Evolutionary conservation across 2,329 filamentous ascomycete species (phyloP).

Genomic region (Colletotrichum higginsianum): DNA sequence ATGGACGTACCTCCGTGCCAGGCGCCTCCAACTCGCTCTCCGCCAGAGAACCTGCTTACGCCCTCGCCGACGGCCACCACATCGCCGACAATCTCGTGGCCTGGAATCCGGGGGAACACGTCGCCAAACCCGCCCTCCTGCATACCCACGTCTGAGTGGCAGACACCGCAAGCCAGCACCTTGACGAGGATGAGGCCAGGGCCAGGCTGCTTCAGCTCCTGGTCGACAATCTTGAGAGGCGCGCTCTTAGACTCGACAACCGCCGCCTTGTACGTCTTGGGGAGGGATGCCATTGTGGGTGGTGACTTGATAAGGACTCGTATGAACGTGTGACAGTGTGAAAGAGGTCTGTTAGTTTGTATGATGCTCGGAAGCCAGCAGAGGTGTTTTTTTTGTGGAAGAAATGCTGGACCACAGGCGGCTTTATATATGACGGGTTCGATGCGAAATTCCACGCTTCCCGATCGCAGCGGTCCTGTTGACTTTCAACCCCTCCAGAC

Average conservation of each 20-base stretch:
- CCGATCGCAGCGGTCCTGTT: neutral
- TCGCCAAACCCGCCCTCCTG: constrained; percentile 67
- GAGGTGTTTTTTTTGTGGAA: neutral
- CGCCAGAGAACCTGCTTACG: constrained; percentile 70
- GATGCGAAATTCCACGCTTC: neutral
- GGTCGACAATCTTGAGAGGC: constrained; percentile 71
- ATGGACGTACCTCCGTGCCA: constrained; percentile 74
- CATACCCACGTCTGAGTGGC: constrained; percentile 72
- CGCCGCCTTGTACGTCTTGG: constrained; percentile 78
- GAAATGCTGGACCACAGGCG: neutral
- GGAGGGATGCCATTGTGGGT: constrained; percentile 57
- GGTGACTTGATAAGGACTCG: neutral
- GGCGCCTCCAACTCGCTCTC: constrained; percentile 74
- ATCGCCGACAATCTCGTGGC: constrained; percentile 81
- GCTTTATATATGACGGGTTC: neutral
- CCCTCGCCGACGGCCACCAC: constrained; percentile 72
- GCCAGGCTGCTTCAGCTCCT: constrained; percentile 70
- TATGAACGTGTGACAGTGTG: neutral
- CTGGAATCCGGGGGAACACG: constrained; percentile 73
- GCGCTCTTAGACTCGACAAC: constrained; percentile 68
- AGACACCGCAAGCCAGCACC: constrained; percentile 80
- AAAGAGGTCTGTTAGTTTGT: too few species aligned
- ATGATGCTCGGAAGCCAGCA: neutral
- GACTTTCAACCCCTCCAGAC: neutral
- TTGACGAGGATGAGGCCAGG: constrained; percentile 77